Base-by-base conservation (phyloP, 371 early-diverging fungal species). In the Actinomortierella wolfii region DNA sequence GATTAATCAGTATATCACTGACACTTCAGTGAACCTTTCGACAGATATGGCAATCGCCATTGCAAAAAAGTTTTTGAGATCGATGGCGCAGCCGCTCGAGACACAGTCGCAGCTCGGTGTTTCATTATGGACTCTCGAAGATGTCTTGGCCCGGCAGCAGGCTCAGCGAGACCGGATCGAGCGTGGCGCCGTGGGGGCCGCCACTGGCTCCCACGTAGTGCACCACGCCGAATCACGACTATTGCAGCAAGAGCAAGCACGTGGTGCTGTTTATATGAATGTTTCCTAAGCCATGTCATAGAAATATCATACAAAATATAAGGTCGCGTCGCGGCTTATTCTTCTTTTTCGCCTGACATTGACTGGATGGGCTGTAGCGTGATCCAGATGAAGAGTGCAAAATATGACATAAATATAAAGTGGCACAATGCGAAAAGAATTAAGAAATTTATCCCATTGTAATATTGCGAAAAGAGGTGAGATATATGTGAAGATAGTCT, bases 21-120 rank as follows among this genome's bases (percentile, higher is more conserved):
- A 97, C 54, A 91, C 93, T 0, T 93, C 91, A 42, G 83, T 87
- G 49, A 99, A 98, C 77, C 76, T 99, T 59, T 96, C 96, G 25
- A 97, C 99, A 0, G 99, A 99, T 76, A 98, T 99, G 99, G 96
- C 97, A 0, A 77, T 99, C n/a, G 88, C 88, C 1, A 86, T 94
- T 49, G 91, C 95, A 11, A 96, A 94, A 75, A 94, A 94, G 80
- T 99, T 99, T 75, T 83, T 97, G 70, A 86, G 96, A 67, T 82
- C 89, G 17, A 99, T 99, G 97, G 98, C 99, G 0, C 99, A 99
- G 74, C 97, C 97, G 1, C 89, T 94, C 58, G 97, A 95, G 67
- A 73, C 67, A 18, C 70, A 82, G 8, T 81, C 78, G 7, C 86
- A 89, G 73, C 71, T 83, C 7, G 86, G 87, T 3, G 82, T 86